Conservation (phyloP, 805 yeast species). For the Myxozyma neotropica region DNA sequence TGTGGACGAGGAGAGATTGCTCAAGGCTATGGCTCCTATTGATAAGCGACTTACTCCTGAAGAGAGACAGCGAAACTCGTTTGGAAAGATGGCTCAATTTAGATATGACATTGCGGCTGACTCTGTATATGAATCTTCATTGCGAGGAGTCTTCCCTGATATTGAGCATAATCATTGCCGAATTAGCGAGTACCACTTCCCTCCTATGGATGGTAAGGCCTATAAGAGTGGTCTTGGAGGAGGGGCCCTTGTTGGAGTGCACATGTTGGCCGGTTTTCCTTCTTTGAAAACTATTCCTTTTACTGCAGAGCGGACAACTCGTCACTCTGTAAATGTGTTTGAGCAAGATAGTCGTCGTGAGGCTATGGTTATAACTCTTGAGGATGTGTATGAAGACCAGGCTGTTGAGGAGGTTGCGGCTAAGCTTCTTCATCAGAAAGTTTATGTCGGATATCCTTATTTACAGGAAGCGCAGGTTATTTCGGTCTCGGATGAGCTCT, state of each 20-base stretch:
- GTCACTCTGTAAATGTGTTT: conserved; percentile 69
- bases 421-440: conserved; percentile 60
- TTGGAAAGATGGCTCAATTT: conserved; percentile 71
- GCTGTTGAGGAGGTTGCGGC: conserved; percentile 67
- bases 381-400: conserved; percentile 47
- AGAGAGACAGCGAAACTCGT: conserved; percentile 72
- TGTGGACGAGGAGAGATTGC: conserved; percentile 79
- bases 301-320: conserved; percentile 54
- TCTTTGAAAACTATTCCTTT: conserved; percentile 72
- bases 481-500: conserved; percentile 58
- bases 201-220: conserved; percentile 49
- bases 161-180: conserved; percentile 77
- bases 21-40: conserved; percentile 69
- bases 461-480: conserved; percentile 76
- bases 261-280: conserved; percentile 88
- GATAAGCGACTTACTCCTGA: conserved; percentile 65
- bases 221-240: conserved; percentile 55
- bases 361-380: conserved; percentile 69
- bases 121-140: conserved; percentile 68
- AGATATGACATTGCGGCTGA: conserved; percentile 75
- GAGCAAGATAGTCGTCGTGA: conserved; percentile 83
- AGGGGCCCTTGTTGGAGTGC: conserved; percentile 70
- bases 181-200: conserved; percentile 59
- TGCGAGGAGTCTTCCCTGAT: conserved; percentile 75
- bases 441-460: conserved; percentile 89